phyloP scores from a whole-genome alignment of 257 asterid species.

The Anisodus acutangulus region DNA sequence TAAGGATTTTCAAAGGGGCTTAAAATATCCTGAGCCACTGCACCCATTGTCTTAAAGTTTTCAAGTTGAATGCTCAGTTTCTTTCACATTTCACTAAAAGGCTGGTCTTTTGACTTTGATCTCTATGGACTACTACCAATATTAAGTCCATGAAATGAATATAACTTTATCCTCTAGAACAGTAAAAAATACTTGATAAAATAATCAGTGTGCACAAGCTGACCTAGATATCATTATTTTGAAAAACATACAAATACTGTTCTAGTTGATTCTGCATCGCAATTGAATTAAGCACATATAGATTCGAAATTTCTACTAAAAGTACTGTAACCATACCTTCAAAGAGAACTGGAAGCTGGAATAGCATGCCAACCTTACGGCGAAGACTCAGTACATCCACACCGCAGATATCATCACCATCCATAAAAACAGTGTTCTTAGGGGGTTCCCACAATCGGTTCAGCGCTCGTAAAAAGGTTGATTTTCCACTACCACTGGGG shows the following conservation, averaged over 20 bases:
- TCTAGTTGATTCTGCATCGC: too few species aligned
- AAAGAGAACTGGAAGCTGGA: slow-evolving; percentile 80
- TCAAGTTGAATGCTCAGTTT: neutral
- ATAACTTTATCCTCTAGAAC: too few species aligned
- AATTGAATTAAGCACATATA: too few species aligned
- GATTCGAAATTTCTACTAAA: neutral
- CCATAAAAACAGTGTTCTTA: slow-evolving; percentile 61
- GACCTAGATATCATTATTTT: too few species aligned
- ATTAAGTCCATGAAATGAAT: neutral
- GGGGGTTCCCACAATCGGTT: slow-evolving; percentile 82
- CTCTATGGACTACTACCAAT: neutral
- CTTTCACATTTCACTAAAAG: neutral
- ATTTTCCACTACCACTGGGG: slow-evolving; percentile 88
- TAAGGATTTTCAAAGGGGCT: too few species aligned
- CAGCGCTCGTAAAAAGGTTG: slow-evolving; percentile 70
- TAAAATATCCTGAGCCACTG: too few species aligned
- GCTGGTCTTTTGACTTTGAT: neutral
- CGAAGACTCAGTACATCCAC: slow-evolving; percentile 68
- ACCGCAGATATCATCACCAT: slow-evolving; percentile 61
- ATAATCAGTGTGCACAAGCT: too few species aligned
- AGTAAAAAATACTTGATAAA: too few species aligned
- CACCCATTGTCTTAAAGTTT: neutral
- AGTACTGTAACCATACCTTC: slow-evolving; percentile 47
- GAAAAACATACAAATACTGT: too few species aligned
- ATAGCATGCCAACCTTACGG: slow-evolving; percentile 71